Evolutionary conservation across 1,139 yeast species (phyloP), one percentile per base, ranked within the genome.

Genomic region (Suhomyces chickasaworum): DNA sequence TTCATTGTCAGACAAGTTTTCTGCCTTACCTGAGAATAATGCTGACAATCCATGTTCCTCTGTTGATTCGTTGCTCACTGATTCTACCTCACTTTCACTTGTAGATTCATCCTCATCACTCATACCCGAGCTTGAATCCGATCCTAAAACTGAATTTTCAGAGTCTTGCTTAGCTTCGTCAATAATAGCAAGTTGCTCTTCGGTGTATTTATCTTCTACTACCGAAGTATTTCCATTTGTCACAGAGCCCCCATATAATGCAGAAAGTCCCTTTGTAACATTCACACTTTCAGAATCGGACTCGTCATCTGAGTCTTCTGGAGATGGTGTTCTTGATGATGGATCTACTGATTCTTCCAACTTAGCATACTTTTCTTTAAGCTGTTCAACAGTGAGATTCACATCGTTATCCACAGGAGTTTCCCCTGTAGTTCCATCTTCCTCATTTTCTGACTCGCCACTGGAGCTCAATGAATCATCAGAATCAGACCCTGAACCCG

Each of bases 331-430:
- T 27, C 35, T 32, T 5, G 57, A 49, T 4, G 57, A 45, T 1
- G 56, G 53, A 2, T 51, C 53, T 3, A 52, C 45, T 0, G 67
- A 56, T 10, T 51, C 56, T 29, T 76, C 76, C 43, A 84, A 53
- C 23, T 73, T 65, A 23, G 85, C 78, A 61, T 89, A 89, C 60
- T 89, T 89, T 39, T 71, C 72, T 32, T 74, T 72, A 46, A 89
- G 71, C 56, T 88, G 83, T 21, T 86, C 91, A 2, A 86, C 77
- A 0, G 89, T 73, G 34, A 89, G 68, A 29, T 77, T 65, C 48
- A 78, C 76, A 54, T 86, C 90, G 47, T 75, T 72, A 10, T 39
- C 46, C 12, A 42, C 43, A 17, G 40, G 37, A n/a, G 32, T 4
- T 9, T 15, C 18, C 8, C 27, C 30, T 3, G 16, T n/a, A 3